Conservation (phyloP, 495 filamentous ascomycete species). For the Xylaria cubensis region DNA sequence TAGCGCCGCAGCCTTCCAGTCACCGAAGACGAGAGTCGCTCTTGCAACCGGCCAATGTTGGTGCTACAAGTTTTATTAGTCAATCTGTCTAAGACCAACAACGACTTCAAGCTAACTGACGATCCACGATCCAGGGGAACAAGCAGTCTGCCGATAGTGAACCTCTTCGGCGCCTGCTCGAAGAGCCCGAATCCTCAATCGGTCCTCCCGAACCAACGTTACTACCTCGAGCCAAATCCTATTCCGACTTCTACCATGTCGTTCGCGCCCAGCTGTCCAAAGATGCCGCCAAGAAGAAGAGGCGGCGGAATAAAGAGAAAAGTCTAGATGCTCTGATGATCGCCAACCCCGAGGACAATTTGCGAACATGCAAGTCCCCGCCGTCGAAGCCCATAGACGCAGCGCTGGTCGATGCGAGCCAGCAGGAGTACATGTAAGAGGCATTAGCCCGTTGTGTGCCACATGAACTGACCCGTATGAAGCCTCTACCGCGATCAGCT, state of each 20-base stretch:
- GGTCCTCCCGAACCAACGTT: constrained; percentile 69
- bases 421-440: constrained; percentile 82
- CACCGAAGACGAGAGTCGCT: constrained; percentile 68
- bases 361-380: constrained; percentile 45
- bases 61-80: constrained; percentile 32
- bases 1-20: constrained; percentile 45
- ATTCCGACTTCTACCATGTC: constrained; percentile 73
- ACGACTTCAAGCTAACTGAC: constrained; percentile 28
- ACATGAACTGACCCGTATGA: constrained; percentile 28
- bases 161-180: constrained; percentile 54
- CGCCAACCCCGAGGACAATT: constrained; percentile 57
- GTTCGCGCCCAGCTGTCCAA: constrained; percentile 62
- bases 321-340: constrained; percentile 52
- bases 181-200: constrained; percentile 56
- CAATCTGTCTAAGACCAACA: constrained; percentile 12
- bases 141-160: constrained; percentile 47
- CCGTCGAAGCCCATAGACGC: constrained; percentile 65
- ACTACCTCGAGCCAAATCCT: constrained; percentile 72
- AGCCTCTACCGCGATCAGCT: constrained; percentile 83
- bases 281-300: constrained; percentile 50
- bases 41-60: constrained; percentile 73
- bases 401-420: constrained; percentile 77
- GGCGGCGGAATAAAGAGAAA: constrained; percentile 47
- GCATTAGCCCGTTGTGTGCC: neutral
- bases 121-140: constrained; percentile 39